A percentile compares a stretch with the other conserved stretches of the same genome.
phyloP scores from a whole-genome alignment of 768 basidiomycete species.

The Pleurotus tuoliensis region DNA sequence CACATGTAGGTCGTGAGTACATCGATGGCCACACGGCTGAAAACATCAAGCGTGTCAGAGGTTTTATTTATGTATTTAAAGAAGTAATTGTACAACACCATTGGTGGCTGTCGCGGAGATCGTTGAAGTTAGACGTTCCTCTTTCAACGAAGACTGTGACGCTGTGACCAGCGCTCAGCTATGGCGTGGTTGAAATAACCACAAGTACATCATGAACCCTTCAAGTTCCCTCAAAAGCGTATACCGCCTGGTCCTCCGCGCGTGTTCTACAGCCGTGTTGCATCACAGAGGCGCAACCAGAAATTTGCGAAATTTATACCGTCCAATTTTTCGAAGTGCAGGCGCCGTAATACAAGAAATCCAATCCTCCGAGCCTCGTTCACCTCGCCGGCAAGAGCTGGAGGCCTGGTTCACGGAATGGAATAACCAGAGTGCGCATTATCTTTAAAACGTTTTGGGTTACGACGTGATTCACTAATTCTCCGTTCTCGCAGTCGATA shows the following conservation, averaged over 20 bases:
- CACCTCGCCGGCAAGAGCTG: conserved; percentile 23
- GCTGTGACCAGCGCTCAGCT: too few relatives aligned
- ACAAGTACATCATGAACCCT: too few relatives aligned
- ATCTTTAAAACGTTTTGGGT: conserved; percentile 10
- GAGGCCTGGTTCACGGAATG: conserved; percentile 46
- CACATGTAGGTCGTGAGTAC: too few relatives aligned
- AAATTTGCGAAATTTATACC: conserved; percentile 44
- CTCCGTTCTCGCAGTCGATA: conserved; percentile 49
- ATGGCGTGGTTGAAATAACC: too few relatives aligned
- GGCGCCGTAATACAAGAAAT: conserved; percentile 39
- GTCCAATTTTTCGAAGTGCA: conserved; percentile 53
- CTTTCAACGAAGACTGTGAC: too few relatives aligned
- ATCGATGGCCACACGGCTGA: too few relatives aligned
- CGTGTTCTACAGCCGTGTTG: conserved; percentile 54
- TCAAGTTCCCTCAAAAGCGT: conserved; percentile 44
- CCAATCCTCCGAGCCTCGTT: conserved; percentile 22
- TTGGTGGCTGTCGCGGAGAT: too few relatives aligned
- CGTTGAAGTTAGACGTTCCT: too few relatives aligned
- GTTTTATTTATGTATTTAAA: too few relatives aligned
- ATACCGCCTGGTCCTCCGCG: conserved; percentile 58
- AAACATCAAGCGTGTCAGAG: too few relatives aligned
- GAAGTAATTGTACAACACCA: too few relatives aligned
- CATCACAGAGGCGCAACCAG: conserved; percentile 41
- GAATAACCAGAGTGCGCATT: conserved; percentile 49
- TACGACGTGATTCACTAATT: not conserved